These are phyloP conservation scores for Parastagonospora nodorum DNA, from an alignment of 2,329 filamentous ascomycete genomes.

Conservation along the genomic window DNA sequence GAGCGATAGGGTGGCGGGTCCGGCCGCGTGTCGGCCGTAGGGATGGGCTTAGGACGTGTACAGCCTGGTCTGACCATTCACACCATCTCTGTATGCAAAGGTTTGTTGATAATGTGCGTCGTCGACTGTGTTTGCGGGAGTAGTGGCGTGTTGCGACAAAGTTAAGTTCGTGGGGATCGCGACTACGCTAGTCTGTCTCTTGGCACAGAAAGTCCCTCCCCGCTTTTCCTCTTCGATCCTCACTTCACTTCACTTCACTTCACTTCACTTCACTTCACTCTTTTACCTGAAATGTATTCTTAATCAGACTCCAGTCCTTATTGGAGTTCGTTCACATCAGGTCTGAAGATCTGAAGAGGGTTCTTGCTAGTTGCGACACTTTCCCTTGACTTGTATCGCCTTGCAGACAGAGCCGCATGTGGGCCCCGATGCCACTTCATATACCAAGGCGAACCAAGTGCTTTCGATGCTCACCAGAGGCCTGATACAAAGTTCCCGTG, in stretches of 20 bases:
- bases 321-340: background rate
- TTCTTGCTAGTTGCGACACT: background rate
- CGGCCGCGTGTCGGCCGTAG: conserved; percentile 1
- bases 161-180: background rate
- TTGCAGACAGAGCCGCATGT: conserved; percentile 5
- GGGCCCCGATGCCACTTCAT: background rate
- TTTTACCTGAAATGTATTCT: too few species aligned
- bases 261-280: too few species aligned
- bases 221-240: background rate
- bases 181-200: background rate
- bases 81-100: conserved; percentile 30
- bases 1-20: conserved; percentile 6
- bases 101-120: conserved; percentile 2
- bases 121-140: conserved; percentile 23
- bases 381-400: background rate
- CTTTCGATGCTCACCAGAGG: background rate
- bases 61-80: conserved; percentile 13
- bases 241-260: too few species aligned
- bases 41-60: background rate
- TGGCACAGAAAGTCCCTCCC: too few species aligned
- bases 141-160: background rate
- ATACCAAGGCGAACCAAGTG: background rate
- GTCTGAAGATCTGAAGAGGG: background rate
- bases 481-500: background rate
- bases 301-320: too few species aligned